Evolutionary conservation across 495 filamentous ascomycete species (phyloP).

Genomic region (Cercophora samala): DNA sequence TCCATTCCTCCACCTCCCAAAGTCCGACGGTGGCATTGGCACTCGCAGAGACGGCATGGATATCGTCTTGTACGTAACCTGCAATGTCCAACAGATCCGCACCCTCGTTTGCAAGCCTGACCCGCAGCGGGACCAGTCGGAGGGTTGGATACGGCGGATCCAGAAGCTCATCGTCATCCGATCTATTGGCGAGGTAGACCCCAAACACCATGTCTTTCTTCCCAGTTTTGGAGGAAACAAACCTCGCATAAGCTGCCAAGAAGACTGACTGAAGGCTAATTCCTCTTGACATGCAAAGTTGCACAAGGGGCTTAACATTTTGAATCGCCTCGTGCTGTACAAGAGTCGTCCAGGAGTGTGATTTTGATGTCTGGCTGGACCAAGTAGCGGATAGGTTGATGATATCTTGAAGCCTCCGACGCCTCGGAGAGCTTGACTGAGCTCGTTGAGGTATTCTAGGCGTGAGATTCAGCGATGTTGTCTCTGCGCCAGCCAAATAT

Average conservation of each 20-base stretch:
- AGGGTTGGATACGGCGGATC: constrained; percentile 37
- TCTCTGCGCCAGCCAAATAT: constrained; percentile 42
- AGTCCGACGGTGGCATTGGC: constrained; percentile 39
- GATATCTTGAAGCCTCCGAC: background rate
- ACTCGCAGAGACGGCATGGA: constrained; percentile 37
- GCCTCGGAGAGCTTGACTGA: background rate
- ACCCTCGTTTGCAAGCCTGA: constrained; percentile 10
- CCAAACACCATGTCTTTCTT: constrained; percentile 38
- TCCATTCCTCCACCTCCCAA: constrained; percentile 51
- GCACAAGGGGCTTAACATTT: constrained; percentile 18
- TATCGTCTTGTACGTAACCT: constrained; percentile 37
- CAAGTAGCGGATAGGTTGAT: background rate
- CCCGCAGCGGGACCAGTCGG: constrained; percentile 41
- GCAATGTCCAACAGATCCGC: constrained; percentile 27
- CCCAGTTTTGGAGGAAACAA: constrained; percentile 5
- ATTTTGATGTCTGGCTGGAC: background rate
- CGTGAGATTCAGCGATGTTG: background rate
- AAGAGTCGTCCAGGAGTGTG: constrained; percentile 14
- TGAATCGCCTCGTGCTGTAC: constrained; percentile 21
- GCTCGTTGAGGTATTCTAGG: background rate
- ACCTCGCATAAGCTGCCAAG: constrained; percentile 41
- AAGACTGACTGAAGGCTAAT: constrained; percentile 43
- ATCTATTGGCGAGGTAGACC: constrained; percentile 46
- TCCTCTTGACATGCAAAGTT: constrained; percentile 25
- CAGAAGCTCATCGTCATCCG: constrained; percentile 19